Percentiles rank a stretch among this genome's conserved stretches.
Evolutionary conservation across 2,329 filamentous ascomycete species (phyloP).

Genomic region (Stagonosporopsis chrysanthemi): DNA sequence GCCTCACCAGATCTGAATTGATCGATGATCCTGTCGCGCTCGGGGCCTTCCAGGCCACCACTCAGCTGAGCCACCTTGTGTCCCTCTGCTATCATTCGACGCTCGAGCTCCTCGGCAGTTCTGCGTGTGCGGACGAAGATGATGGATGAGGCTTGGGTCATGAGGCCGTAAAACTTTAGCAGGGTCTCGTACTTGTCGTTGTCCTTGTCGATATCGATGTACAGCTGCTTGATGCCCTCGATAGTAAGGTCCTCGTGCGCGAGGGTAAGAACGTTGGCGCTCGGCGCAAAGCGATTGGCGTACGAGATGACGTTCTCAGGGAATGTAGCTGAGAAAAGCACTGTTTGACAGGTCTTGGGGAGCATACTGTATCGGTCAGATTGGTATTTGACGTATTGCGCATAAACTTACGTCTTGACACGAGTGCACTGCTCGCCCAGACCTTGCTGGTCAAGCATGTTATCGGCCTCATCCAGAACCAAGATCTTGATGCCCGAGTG

Average conservation of each 20-base stretch:
- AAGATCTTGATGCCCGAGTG: constrained; percentile 76
- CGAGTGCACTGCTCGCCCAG: constrained; percentile 93
- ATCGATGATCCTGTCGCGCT: constrained; percentile 84
- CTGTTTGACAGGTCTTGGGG: constrained; percentile 78
- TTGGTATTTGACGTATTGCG: background rate
- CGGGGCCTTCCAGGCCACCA: constrained; percentile 81
- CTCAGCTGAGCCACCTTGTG: constrained; percentile 92
- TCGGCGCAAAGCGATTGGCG: constrained; percentile 82
- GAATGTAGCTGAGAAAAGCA: constrained; percentile 95
- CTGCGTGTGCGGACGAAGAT: constrained; percentile 95
- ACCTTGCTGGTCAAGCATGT: constrained; percentile 97
- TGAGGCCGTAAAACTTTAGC: constrained; percentile 91
- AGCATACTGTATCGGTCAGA: constrained; percentile 67
- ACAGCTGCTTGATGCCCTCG: constrained; percentile 96
- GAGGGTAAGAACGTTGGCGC: constrained; percentile 85
- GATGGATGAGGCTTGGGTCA: constrained; percentile 96
- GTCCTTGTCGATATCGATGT: constrained; percentile 87
- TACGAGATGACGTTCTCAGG: constrained; percentile 86
- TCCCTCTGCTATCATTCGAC: constrained; percentile 84
- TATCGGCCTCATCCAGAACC: constrained; percentile 96
- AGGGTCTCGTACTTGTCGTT: constrained; percentile 86
- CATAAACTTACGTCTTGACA: constrained; percentile 75
- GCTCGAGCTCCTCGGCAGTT: constrained; percentile 84
- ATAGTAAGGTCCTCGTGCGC: constrained; percentile 92
- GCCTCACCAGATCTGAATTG: constrained; percentile 85